Evolutionary conservation across 164 flowering plant genomes (phyloP).

Genomic region (Dillenia turbinata): DNA sequence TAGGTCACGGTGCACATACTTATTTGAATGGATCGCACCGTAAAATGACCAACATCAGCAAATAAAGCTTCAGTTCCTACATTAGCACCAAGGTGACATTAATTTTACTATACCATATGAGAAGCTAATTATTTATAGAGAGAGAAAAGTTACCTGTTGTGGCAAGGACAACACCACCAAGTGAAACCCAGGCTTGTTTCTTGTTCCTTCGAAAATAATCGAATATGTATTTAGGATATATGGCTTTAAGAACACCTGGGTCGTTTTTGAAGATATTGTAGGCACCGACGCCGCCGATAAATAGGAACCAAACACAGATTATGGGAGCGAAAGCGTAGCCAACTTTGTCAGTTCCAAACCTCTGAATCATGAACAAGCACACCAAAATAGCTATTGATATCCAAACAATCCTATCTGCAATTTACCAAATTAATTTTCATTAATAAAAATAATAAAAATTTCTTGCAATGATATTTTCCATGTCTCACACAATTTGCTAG

Average conservation of each 20-base stretch:
- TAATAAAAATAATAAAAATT: too few relatives aligned
- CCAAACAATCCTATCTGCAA: slow-evolving; percentile 22
- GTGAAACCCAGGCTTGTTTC: slow-evolving; percentile 26
- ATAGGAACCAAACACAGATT: slow-evolving; percentile 18
- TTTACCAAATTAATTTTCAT: not conserved
- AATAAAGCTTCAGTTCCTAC: slow-evolving; percentile 26
- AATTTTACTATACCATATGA: not conserved
- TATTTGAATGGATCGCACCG: slow-evolving; percentile 23
- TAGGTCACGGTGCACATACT: slow-evolving; percentile 17
- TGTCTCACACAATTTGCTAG: too few relatives aligned
- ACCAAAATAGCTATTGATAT: slow-evolving; percentile 27
- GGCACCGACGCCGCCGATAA: slow-evolving; percentile 15
- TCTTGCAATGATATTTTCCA: too few relatives aligned
- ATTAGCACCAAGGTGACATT: not conserved
- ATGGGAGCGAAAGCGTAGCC: slow-evolving; percentile 30
- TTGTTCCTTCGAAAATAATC: slow-evolving; percentile 20
- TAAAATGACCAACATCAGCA: slow-evolving; percentile 25
- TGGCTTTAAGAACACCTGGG: slow-evolving; percentile 18
- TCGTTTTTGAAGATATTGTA: slow-evolving; percentile 19
- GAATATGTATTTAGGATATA: slow-evolving; percentile 19
- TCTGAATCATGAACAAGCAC: slow-evolving; percentile 21
- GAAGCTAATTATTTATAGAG: not conserved
- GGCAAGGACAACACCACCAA: slow-evolving; percentile 25
- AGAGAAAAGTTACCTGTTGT: slow-evolving; percentile 20
- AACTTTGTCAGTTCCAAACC: slow-evolving; percentile 32